Base-by-base conservation (phyloP, 2,329 filamentous ascomycete species). In the Lizonia empirigonia region DNA sequence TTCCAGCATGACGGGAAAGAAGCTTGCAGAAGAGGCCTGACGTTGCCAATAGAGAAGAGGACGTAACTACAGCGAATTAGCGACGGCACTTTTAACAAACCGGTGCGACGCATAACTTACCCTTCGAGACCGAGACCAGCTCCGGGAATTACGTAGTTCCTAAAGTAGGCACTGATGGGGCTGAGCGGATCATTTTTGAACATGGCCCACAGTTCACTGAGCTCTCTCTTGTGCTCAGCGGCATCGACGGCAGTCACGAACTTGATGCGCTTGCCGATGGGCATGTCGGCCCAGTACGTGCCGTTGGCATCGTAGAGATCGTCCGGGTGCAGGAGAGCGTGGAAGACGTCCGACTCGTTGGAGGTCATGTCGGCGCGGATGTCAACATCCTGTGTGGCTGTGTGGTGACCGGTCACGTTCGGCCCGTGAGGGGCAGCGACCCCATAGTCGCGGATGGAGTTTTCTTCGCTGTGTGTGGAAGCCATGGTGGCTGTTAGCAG, bases 11-110 rank as follows among this genome's bases (percentile, higher is more conserved):
- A 63, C 1, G 85, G 83, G 82, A 93, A 97, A 5, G 85, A 84
- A 26, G 84, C 81, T 55, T 84, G 75, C 69, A 96, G 93, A 9
- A 97, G 81, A 4, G 92, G 89, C 68, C 89, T 85, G 59, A 97
- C 79, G 74, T 96, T 97, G 51, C 93, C 93, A 63, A 97, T 97
- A 57, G 92, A 97, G 81, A 97, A 97, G 16, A 97, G 83, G 33
- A 97, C 92, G 70, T 97, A 97, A 64, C 91, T 85, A 44, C 1
- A 4, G 9, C 16, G 8, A 7, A 26, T 60, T 26, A 60, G 52
- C n/a, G 8, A 7, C 3, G 9, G n/a, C n/a, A 2, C 22, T 3
- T 2, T 39, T 26, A 16, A 27, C 13, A 16, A 9, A 9, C 38
- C 10, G 20, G 16, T 5, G 15, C 15, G 27, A 12, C 24, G 7